phyloP scores from a whole-genome alignment of 2,329 filamentous ascomycete species.

The Cordyceps cateniannulata region DNA sequence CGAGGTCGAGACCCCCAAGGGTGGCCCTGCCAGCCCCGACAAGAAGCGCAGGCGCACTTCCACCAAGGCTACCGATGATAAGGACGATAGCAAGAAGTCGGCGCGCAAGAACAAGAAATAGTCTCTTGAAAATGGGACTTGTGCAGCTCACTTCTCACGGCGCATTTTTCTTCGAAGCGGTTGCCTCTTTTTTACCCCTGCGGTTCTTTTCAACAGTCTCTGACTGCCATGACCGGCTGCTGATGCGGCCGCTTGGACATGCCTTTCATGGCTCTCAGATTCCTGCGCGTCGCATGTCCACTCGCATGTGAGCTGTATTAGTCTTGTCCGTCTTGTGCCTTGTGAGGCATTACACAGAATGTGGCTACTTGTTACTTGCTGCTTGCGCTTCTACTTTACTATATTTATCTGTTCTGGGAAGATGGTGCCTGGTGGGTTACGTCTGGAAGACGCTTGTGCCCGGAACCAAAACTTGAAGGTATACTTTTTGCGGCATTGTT shows the following conservation, averaged over 20 bases:
- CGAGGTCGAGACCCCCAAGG: conserved; percentile 30
- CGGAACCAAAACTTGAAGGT: background rate
- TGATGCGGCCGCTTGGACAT: background rate
- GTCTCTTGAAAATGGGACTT: conserved; percentile 4
- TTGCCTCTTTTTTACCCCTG: conserved; percentile 8
- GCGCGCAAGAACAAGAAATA: conserved; percentile 51
- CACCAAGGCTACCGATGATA: conserved; percentile 46
- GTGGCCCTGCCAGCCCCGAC: conserved; percentile 47
- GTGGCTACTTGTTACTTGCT: background rate
- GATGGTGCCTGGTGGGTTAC: background rate
- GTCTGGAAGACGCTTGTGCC: background rate
- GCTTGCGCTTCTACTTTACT: background rate
- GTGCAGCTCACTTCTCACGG: background rate
- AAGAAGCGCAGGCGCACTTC: conserved; percentile 57
- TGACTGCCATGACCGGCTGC: background rate
- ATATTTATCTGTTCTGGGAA: background rate
- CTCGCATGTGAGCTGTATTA: background rate
- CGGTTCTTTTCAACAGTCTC: conserved; percentile 3
- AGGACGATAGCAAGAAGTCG: conserved; percentile 55
- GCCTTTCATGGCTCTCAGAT: background rate
- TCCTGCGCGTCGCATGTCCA: background rate
- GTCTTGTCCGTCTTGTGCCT: background rate
- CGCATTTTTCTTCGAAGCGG: background rate
- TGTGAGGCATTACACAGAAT: background rate
- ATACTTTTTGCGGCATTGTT: background rate